A percentile compares a stretch with the other conserved stretches of the same genome.
phyloP scores from a whole-genome alignment of 148 eudicot species.

The Rheum nobile region DNA sequence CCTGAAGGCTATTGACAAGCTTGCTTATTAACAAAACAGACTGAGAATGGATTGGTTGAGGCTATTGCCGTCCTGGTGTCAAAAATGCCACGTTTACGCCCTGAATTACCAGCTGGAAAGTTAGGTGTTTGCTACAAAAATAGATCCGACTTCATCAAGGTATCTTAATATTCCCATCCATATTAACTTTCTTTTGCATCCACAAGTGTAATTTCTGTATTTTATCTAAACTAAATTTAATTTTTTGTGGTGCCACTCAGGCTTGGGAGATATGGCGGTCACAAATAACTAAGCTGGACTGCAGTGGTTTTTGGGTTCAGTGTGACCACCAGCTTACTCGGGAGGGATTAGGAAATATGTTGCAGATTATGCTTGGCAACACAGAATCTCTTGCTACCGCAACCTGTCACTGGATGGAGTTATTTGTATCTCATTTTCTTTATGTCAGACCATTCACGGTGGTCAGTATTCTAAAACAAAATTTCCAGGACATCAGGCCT shows the following conservation, averaged over 20 bases:
- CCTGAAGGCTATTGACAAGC: not conserved
- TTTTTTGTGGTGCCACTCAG: constrained; percentile 21
- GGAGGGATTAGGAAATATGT: constrained; percentile 64
- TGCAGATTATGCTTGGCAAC: constrained; percentile 87
- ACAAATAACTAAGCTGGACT: constrained; percentile 82
- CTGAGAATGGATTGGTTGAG: constrained; percentile 96
- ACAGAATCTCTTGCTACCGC: constrained; percentile 43
- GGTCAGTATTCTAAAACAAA: constrained; percentile 41
- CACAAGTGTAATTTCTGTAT: not conserved
- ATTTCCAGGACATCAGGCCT: not conserved
- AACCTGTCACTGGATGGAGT: constrained; percentile 85
- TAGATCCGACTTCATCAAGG: constrained; percentile 83
- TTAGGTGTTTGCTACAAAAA: constrained; percentile 67
- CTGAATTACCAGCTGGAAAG: constrained; percentile 41
- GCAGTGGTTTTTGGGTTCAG: constrained; percentile 91
- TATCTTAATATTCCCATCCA: constrained; percentile 10
- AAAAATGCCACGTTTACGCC: constrained; percentile 85
- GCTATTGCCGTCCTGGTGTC: constrained; percentile 89
- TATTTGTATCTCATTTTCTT: constrained; percentile 63
- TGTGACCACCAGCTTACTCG: constrained; percentile 67
- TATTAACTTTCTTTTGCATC: not conserved
- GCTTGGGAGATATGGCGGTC: constrained; percentile 96
- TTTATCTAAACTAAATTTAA: not conserved
- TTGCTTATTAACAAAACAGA: constrained; percentile 34
- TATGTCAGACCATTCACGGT: constrained; percentile 84